These are phyloP conservation scores for Colletotrichum endophyticum DNA, from an alignment of 2,329 filamentous ascomycete species.

Conservation along the genomic window DNA sequence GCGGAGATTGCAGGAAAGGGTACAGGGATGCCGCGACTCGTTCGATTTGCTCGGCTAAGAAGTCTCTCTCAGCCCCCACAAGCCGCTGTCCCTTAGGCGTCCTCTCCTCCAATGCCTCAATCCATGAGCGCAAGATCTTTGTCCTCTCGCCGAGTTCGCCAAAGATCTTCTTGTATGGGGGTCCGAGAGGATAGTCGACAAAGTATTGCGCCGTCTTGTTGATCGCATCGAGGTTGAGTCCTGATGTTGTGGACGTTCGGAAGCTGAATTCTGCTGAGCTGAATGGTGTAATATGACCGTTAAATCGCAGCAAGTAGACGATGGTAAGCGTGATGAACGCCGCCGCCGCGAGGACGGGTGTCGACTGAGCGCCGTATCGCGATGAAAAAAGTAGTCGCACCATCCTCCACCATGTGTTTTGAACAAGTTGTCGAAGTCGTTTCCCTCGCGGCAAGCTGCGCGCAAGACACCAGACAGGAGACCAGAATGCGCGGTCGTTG, in stretches of 20 bases:
- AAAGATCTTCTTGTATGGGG: conserved; percentile 35
- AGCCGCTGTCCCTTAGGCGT: background rate
- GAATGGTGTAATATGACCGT: conserved; percentile 1
- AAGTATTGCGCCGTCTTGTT: conserved; percentile 22
- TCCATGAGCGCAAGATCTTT: conserved; percentile 25
- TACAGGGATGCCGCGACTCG: conserved; percentile 17
- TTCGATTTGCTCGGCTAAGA: conserved; percentile 16
- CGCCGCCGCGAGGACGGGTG: background rate
- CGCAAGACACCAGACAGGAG: background rate
- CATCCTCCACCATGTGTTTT: background rate
- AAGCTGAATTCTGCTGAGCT: background rate
- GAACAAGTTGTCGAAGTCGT: background rate
- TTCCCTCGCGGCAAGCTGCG: background rate
- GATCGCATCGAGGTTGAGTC: conserved; percentile 16
- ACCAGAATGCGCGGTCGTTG: too few species aligned
- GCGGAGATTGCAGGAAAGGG: conserved; percentile 10
- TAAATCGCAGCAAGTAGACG: conserved; percentile 1
- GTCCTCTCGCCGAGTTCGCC: conserved; percentile 35
- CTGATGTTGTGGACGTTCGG: background rate
- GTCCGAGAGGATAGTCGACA: conserved; percentile 29
- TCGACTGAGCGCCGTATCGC: conserved; percentile 2
- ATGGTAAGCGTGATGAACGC: conserved; percentile 1
- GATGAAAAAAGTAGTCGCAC: background rate
- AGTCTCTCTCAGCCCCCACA: conserved; percentile 8
- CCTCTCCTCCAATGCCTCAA: conserved; percentile 9